phyloP scores from a whole-genome alignment of 345 rosid species.

The Sisymbrium irio region DNA sequence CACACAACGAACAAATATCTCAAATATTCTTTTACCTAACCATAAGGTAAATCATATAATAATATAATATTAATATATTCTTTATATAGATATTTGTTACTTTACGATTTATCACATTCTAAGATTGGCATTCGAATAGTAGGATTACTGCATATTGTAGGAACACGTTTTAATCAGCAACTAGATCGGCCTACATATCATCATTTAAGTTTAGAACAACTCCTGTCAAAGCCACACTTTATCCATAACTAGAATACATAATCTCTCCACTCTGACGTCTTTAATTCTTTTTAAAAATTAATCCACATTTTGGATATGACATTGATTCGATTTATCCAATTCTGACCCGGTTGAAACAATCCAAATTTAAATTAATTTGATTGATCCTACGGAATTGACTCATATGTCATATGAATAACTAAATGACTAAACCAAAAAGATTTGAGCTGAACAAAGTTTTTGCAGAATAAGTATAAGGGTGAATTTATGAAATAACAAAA shows the following conservation, averaged over 20 bases:
- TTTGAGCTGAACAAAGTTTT: no score
- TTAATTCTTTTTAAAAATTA: background rate
- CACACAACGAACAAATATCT: constrained; percentile 10
- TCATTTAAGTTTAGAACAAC: constrained; percentile 19
- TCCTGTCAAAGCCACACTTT: constrained; percentile 2
- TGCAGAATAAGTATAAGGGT: no score
- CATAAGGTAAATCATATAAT: background rate
- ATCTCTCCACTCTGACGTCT: background rate
- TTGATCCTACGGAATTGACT: no score
- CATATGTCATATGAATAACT: no score
- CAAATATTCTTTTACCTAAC: background rate
- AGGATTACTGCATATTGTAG: constrained; percentile 27
- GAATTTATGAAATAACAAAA: no score
- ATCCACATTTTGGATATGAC: background rate
- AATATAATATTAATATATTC: no score
- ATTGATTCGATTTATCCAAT: background rate
- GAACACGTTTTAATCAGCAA: constrained; percentile 30
- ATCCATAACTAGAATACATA: background rate
- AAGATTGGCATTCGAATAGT: constrained; percentile 21
- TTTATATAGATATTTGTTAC: constrained; percentile 14
- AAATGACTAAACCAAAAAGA: no score
- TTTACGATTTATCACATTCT: constrained; percentile 19
- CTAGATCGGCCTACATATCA: constrained; percentile 27
- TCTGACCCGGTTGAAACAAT: background rate
- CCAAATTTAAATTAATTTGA: background rate